Evolutionary conservation across 208 protist genomes (phyloP), one percentile per base, ranked within the genome.

Genomic region (Acanthamoeba lenticulata): DNA sequence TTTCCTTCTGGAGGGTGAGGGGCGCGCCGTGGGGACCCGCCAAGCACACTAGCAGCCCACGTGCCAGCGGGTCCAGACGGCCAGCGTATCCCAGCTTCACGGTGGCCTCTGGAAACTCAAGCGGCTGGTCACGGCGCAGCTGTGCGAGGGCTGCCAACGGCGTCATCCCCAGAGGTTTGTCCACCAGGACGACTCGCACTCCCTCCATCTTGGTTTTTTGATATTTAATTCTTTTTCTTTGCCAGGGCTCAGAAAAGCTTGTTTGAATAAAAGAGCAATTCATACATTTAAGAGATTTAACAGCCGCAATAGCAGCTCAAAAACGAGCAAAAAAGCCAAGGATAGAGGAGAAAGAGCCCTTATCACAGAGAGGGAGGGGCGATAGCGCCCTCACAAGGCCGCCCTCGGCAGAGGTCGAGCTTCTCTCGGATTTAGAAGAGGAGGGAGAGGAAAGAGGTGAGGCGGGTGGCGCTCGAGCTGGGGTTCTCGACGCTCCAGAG

Each of bases 11-110:
- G 4, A 29, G 42, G 19, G 4, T 74, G 19, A 74, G 65, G 34
- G 65, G 34, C 0, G 65, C 34, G 2, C 49, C 44, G 32, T 34
- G 27, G n/a, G 32, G 38, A 24, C 90, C 90, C 19, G 44, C 90
- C 29, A 94, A 55, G 44, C 90, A 94, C 19, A 94, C 90, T 7
- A 94, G 32, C 17, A 94, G 47, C 19, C 90, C 90, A 1, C 90
- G 11, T n/a, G 90, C 90, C 62, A 94, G 32, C n/a, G 90, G 90
- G 67, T 94, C 90, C 27, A 94, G 34, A 6, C 90, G 90, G 24
- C 90, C 90, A 27, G 90, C 90, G 34, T 86, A 94, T 6, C 69
- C 65, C 38, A 94, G 89, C 40, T 94, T 91, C 11, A 44, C 27
- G 17, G 62, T 36, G 0, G 38, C 42, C n/a, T n/a, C n/a, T n/a